Percentiles rank a stretch among this genome's conserved stretches.
phyloP scores from a whole-genome alignment of 202 grass and related monocot species.

The Setaria italica region DNA sequence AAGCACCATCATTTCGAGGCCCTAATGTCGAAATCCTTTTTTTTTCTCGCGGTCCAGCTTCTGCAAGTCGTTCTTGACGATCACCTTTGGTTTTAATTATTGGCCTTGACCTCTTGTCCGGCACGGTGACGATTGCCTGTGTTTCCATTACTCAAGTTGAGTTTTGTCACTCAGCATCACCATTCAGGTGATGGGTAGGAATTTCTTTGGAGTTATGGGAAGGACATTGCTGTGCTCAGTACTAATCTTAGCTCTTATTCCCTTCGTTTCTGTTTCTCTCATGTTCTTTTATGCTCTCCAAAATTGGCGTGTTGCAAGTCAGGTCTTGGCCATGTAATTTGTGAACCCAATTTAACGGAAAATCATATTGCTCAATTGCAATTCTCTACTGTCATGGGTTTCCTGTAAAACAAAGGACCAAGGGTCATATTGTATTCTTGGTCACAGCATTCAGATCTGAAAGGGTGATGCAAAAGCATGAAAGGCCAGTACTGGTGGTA shows the following conservation, averaged over 20 bases:
- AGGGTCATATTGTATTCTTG: slow-evolving; percentile 1
- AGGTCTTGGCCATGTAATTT: background rate
- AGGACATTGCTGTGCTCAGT: background rate
- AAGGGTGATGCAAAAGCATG: background rate
- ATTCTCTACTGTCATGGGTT: background rate
- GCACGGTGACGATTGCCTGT: background rate
- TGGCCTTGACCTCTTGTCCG: too few species aligned
- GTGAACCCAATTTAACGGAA: background rate
- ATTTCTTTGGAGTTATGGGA: background rate
- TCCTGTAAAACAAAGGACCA: background rate
- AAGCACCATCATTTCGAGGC: background rate
- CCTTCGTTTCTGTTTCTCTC: background rate
- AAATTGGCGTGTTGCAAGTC: background rate
- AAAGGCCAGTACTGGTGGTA: background rate
- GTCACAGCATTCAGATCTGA: background rate
- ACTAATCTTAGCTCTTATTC: background rate
- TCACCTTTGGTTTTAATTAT: background rate
- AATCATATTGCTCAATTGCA: background rate
- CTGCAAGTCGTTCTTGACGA: background rate
- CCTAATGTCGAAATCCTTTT: background rate
- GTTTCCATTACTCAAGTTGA: background rate
- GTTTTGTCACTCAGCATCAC: background rate
- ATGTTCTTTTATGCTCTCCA: background rate
- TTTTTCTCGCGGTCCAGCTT: background rate
- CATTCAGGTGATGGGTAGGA: background rate